Conservation (phyloP, 148 eudicot species). For the Amaranthus palmeri region DNA sequence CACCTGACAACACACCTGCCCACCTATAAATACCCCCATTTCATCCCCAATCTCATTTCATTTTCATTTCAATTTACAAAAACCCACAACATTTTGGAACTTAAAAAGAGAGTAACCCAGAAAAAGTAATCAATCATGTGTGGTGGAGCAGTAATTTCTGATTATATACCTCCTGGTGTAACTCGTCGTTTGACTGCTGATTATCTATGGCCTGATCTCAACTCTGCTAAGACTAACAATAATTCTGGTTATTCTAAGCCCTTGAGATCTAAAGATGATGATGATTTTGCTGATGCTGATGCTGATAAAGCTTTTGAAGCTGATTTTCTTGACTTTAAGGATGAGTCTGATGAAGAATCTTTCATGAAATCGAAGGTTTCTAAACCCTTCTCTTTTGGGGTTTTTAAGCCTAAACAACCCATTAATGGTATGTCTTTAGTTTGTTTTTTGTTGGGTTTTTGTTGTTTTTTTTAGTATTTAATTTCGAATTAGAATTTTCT, state of each 20-base stretch:
- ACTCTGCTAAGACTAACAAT: slow-evolving; percentile 8
- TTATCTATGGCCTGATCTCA: slow-evolving; percentile 44
- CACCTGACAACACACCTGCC: too few relatives aligned
- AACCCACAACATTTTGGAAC: neutral
- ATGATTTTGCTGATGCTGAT: slow-evolving; percentile 34
- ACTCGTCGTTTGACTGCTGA: slow-evolving; percentile 16
- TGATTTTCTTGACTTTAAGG: slow-evolving; percentile 70
- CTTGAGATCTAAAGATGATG: slow-evolving; percentile 38
- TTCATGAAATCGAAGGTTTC: slow-evolving; percentile 2
- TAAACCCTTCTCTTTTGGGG: slow-evolving; percentile 38
- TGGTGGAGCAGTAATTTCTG: slow-evolving; percentile 24
- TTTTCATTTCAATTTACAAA: neutral
- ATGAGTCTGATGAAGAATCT: slow-evolving; percentile 27
- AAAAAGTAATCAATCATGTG: slow-evolving; percentile 10
- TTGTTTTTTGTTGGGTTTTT: too few relatives aligned
- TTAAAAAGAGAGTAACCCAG: too few relatives aligned
- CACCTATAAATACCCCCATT: neutral
- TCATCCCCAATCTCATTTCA: neutral
- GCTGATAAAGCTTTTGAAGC: slow-evolving; percentile 63
- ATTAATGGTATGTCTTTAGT: slow-evolving; percentile 26
- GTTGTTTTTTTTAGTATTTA: neutral
- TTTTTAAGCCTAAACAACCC: slow-evolving; percentile 26
- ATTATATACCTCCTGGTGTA: slow-evolving; percentile 10
- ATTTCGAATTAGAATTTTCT: neutral
- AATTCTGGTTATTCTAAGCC: slow-evolving; percentile 45